These are phyloP conservation scores for Psilocybe cubensis DNA, from an alignment of 768 basidiomycete species.

Conservation along the genomic window DNA sequence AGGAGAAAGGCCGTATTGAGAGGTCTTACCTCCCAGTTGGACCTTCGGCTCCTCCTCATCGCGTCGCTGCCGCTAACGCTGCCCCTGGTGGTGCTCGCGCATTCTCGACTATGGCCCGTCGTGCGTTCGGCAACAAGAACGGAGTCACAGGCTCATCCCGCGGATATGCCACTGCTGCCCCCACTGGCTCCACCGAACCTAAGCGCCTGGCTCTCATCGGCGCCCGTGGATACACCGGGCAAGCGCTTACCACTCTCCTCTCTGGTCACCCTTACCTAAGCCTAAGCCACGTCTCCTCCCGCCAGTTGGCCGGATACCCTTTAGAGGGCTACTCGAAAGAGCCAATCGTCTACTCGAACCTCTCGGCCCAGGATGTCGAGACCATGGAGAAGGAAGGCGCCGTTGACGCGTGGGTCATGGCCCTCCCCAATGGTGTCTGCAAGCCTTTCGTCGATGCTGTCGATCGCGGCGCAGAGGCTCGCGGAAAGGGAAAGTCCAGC, in stretches of 20 bases:
- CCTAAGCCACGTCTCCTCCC: slow-evolving; percentile 95
- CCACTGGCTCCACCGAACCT: slow-evolving; percentile 56
- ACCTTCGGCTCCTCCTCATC: slow-evolving; percentile 65
- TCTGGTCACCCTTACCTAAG: slow-evolving; percentile 86
- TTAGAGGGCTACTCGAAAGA: slow-evolving; percentile 84
- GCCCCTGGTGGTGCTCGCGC: slow-evolving; percentile 48
- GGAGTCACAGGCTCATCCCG: slow-evolving; percentile 56
- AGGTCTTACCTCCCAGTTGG: slow-evolving; percentile 90
- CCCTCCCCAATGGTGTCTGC: slow-evolving; percentile 95
- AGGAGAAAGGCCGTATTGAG: slow-evolving; percentile 81
- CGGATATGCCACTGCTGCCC: slow-evolving; percentile 79
- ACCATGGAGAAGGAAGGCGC: slow-evolving; percentile 87
- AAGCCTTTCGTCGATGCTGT: slow-evolving; percentile 97
- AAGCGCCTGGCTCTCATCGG: slow-evolving; percentile 95
- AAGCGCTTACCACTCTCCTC: slow-evolving; percentile 86
- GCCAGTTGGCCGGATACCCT: slow-evolving; percentile 84
- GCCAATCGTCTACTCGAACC: slow-evolving; percentile 75
- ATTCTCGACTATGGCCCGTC: slow-evolving; percentile 61
- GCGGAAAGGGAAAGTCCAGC: slow-evolving; percentile 56
- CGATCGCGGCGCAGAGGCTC: slow-evolving; percentile 70
- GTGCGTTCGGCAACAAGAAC: slow-evolving; percentile 27
- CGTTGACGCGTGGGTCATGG: slow-evolving; percentile 99
- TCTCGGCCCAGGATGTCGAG: slow-evolving; percentile 79
- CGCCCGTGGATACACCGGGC: slow-evolving; percentile 94
- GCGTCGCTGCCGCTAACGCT: slow-evolving; percentile 29